Evolutionary conservation across 106 monocot genomes (phyloP).

Genomic region (Dactylorhiza incarnata): DNA sequence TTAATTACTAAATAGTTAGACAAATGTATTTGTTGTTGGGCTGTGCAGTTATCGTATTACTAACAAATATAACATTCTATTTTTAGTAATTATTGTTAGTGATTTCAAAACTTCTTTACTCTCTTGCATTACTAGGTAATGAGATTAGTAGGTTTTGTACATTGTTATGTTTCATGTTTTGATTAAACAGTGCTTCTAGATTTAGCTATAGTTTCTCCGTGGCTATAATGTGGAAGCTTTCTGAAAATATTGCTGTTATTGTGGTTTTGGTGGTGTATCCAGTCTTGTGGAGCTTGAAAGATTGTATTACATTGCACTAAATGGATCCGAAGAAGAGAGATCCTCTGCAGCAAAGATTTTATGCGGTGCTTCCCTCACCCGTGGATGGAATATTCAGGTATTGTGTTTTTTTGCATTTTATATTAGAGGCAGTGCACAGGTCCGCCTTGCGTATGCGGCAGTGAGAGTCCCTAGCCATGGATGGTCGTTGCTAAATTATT

Average conservation of each 20-base stretch:
- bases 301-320: constrained; percentile 58
- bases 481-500: no score
- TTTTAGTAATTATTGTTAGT: not conserved
- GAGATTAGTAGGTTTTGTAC: not conserved
- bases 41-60: not conserved
- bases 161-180: not conserved
- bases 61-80: not conserved
- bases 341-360: constrained; percentile 74
- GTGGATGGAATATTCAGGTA: constrained; percentile 98
- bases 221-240: not conserved
- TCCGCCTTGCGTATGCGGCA: no score
- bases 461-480: no score
- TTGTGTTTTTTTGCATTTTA: not conserved
- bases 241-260: not conserved
- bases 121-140: not conserved
- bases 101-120: not conserved
- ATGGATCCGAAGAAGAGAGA: constrained; percentile 84
- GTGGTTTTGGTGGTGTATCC: constrained; percentile 10
- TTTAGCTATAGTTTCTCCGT: not conserved
- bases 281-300: constrained; percentile 73
- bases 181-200: not conserved
- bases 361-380: constrained; percentile 72
- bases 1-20: not conserved
- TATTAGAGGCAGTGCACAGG: no score
- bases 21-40: not conserved